Base-by-base conservation (phyloP, 2,329 filamentous ascomycete genomes). In the Talaromyces sp. region DNA sequence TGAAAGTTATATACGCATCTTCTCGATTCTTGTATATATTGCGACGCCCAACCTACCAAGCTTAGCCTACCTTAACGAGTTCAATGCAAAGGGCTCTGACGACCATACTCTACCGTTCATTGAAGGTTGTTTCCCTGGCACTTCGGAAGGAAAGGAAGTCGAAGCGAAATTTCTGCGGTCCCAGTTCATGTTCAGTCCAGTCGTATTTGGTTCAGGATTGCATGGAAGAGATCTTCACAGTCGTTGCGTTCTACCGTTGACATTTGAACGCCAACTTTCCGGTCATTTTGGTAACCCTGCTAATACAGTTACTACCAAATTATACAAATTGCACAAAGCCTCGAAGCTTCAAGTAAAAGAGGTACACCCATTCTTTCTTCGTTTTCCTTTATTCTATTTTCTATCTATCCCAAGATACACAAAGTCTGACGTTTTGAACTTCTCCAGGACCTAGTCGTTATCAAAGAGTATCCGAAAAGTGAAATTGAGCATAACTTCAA, bases 401-500 rank as follows among this genome's bases (percentile, higher is more conserved):
- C 31, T 31, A 11, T 17, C 9, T 31, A 37, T 37, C 13, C 1
- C 49, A 33, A 33, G 17, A 33, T 4, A 52, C 11, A 19, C 25
- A n/a, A 52, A 31, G 25, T 31, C 49, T 52, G 49, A 52, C 47
- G 2, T 27, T 15, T 17, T 50, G 15, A 50, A 25, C 15, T 15
- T n/a, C 49, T 15, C 19, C 33, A 62, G 60, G 33, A 62, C 4
- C 33, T 31, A 19, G 47, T 52, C 35, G 45, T 62, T 19, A 49
- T 62, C 43, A 62, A 62, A 62, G 60, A 62, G 35, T 62, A 62
- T 6, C 60, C 43, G 15, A n/a, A 52, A 27, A 35, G 27, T 49
- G 60, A 62, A 62, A 25, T 62, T 31, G 60, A 52, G 17, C 35
- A 25, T n/a, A 50, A n/a, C 43, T 62, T 62, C 47, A 25, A 49